Evolutionary conservation across 495 filamentous ascomycete species (phyloP).

Genomic region (Achaetomiella virescens): DNA sequence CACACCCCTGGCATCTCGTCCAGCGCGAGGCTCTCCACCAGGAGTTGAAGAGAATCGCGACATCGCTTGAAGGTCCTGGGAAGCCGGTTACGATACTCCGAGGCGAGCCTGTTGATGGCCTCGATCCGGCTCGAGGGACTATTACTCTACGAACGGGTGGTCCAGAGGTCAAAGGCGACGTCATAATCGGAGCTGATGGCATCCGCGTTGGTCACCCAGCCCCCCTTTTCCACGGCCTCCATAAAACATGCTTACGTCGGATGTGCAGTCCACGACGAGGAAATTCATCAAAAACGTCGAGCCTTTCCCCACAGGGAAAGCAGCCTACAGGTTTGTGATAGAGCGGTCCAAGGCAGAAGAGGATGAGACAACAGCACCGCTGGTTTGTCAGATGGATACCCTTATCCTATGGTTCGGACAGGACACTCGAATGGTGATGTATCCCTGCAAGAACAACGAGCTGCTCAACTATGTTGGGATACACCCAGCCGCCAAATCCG

Average conservation of each 20-base stretch:
- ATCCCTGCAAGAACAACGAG: conserved; percentile 50
- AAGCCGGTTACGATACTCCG: conserved; percentile 33
- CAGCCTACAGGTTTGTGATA: conserved; percentile 58
- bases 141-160: conserved; percentile 34
- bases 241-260: neutral
- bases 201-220: conserved; percentile 24
- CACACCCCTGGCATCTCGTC: conserved; percentile 47
- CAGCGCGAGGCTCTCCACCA: conserved; percentile 48
- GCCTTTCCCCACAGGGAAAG: conserved; percentile 46
- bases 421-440: conserved; percentile 54
- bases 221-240: neutral
- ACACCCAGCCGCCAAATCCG: conserved; percentile 45
- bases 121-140: conserved; percentile 39
- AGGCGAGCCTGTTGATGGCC: conserved; percentile 35
- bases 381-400: conserved; percentile 36
- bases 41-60: conserved; percentile 40
- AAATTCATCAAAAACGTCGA: conserved; percentile 27
- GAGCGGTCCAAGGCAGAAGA: conserved; percentile 36
- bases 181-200: conserved; percentile 40
- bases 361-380: conserved; percentile 41
- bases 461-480: conserved; percentile 57
- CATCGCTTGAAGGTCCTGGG: conserved; percentile 30
- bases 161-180: conserved; percentile 32
- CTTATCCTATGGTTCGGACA: conserved; percentile 45
- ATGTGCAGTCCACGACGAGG: conserved; percentile 28